Evolutionary conservation across 1,139 yeast species (phyloP), one percentile per base, ranked within the genome.

Genomic region (Candida buenavistaensis): DNA sequence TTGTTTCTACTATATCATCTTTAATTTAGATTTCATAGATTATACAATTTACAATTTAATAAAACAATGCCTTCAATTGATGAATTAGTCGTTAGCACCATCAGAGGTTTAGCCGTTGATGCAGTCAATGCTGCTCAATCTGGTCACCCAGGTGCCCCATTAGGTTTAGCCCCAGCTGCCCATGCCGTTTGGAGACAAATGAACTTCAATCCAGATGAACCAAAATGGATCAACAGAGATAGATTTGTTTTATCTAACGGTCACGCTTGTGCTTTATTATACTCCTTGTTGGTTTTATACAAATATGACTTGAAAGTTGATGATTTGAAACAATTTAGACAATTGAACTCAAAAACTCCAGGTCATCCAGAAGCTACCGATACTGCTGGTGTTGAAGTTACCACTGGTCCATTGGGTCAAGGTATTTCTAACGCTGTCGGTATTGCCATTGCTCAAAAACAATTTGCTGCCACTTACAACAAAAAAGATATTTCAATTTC

Each of bases 61-160:
- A 14, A 15, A 30, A 16, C n/a, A 33, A 46, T 46, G 50, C 36
- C 45, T 31, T 58, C 64, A 39, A 70, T 87, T 57, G 96, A 90
- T 63, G 73, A 71, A 51, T 73, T 75, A 62, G 85, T 96, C 40
- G 73, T 94, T 66, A 75, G 79, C 72, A 88, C 98, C 51, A 87
- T 92, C 70, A 89, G 97, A 73, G 71, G 84, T 48, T 75, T 94
- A 55, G 80, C 97, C 29, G 90, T 85, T 41, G 99, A 92, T 65
- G 82, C 86, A 48, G 95, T 87, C 44, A 75, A 82, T 43, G 78
- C 81, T 62, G 95, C 97, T 55, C 86, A 92, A 69, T 84, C 96
- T 44, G 99, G 99, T 52, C 99, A 92, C 72, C 99, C 99, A 38
- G 98, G 98, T 77, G 97, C 99, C 38, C 98, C 98, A 54, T 80